phyloP scores from a whole-genome alignment of 305 asterid genomes.

The Fraxinus greggii region DNA sequence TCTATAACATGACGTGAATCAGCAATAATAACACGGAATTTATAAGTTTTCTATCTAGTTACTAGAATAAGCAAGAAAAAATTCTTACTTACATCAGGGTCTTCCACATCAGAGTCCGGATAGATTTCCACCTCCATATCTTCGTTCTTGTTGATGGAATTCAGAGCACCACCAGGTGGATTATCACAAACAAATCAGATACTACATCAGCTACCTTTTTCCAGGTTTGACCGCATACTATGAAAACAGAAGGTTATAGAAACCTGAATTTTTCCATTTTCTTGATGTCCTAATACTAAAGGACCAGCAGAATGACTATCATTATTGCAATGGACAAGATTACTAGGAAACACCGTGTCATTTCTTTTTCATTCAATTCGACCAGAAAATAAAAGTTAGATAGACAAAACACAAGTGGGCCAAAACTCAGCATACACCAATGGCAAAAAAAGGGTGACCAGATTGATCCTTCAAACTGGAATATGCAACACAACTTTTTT shows the following conservation, averaged over 20 bases:
- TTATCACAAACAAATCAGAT: constrained; percentile 37
- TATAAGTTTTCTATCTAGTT: not conserved
- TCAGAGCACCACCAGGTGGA: constrained; percentile 28
- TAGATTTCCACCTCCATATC: constrained; percentile 40
- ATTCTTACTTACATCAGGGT: constrained; percentile 74
- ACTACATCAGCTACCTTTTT: constrained; percentile 14
- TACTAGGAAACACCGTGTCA: not conserved
- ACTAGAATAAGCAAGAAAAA: constrained; percentile 18
- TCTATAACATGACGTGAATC: not conserved
- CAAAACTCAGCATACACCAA: not conserved
- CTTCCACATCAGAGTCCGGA: constrained; percentile 74
- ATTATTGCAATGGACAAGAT: not conserved
- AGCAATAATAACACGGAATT: not conserved
- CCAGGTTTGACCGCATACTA: not conserved
- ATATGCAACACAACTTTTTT: not conserved
- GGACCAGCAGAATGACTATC: not conserved
- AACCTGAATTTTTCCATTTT: not conserved
- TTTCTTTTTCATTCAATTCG: not conserved
- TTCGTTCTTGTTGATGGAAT: constrained; percentile 36
- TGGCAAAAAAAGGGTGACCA: not conserved
- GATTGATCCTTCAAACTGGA: not conserved
- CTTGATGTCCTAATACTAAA: not conserved
- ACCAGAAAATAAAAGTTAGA: not conserved
- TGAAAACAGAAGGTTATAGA: not conserved
- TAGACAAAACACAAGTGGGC: not conserved